A percentile compares a stretch with the other conserved stretches of the same genome.
These are phyloP conservation scores for Pinus tabuliformis DNA, from an alignment of 75 land plant genomes.

Conservation along the genomic window DNA sequence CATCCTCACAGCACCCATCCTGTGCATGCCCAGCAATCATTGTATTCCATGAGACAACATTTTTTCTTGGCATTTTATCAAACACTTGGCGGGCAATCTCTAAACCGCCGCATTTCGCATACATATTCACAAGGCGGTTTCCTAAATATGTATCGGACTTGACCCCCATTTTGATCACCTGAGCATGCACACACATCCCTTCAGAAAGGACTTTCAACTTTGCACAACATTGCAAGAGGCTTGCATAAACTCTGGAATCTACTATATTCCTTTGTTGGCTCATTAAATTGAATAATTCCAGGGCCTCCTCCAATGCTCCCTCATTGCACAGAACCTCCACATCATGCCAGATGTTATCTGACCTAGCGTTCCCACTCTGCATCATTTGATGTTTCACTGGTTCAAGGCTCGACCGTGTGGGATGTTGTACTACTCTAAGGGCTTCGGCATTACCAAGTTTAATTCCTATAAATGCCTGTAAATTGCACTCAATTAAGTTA, in stretches of 20 bases:
- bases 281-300: slow-evolving; percentile 14
- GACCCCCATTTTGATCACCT: slow-evolving; percentile 13
- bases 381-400: no score
- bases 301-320: slow-evolving; percentile 9
- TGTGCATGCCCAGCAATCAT: slow-evolving; percentile 28
- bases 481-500: no score
- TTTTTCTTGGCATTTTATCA: slow-evolving; percentile 32
- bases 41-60: slow-evolving; percentile 51
- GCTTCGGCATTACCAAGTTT: no score
- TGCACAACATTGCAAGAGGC: background rate
- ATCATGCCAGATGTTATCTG: no score
- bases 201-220: background rate
- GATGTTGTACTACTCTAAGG: no score
- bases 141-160: slow-evolving; percentile 19
- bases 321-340: background rate
- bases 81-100: slow-evolving; percentile 42
- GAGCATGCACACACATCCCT: slow-evolving; percentile 29
- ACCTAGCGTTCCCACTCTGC: no score
- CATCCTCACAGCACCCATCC: background rate
- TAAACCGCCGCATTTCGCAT: slow-evolving; percentile 21
- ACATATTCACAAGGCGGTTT: slow-evolving; percentile 28
- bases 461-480: no score
- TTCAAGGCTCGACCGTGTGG: no score
- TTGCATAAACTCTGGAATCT: slow-evolving; percentile 1
- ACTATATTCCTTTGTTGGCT: slow-evolving; percentile 11